A percentile compares a stretch with the other conserved stretches of the same genome.
phyloP scores from a whole-genome alignment of 225 moss, liverwort and hornwort genomes.

The Neckera pumila region DNA sequence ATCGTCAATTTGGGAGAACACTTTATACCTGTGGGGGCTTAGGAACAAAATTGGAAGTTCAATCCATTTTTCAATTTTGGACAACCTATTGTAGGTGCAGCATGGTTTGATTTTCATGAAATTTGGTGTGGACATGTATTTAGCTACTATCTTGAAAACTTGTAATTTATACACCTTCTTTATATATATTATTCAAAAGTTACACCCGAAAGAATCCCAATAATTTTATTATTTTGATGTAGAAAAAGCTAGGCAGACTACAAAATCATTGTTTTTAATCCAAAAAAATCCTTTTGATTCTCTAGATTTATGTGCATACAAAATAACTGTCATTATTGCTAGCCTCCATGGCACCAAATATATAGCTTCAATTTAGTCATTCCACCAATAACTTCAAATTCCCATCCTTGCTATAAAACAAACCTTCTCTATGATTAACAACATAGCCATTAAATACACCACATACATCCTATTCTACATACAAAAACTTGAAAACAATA shows the following conservation, averaged over 20 bases:
- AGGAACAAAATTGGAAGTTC: not conserved
- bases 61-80: not conserved
- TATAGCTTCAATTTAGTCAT: not conserved
- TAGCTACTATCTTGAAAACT: not conserved
- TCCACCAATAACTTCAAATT: not conserved
- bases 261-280: not conserved
- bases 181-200: not conserved
- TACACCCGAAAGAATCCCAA: not conserved
- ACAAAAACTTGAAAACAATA: not conserved
- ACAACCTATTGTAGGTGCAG: rapidly evolving
- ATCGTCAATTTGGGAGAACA: too few species aligned
- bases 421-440: not conserved
- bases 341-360: not conserved
- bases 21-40: too few species aligned
- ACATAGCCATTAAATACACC: not conserved
- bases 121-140: not conserved
- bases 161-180: not conserved
- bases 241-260: rapidly evolving
- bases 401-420: not conserved
- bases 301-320: not conserved
- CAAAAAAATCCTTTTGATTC: not conserved
- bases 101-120: not conserved
- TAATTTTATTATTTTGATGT: not conserved
- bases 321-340: not conserved
- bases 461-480: not conserved